These are phyloP conservation scores for Colletotrichum simmondsii DNA, from an alignment of 2,329 filamentous ascomycete species.

Conservation along the genomic window DNA sequence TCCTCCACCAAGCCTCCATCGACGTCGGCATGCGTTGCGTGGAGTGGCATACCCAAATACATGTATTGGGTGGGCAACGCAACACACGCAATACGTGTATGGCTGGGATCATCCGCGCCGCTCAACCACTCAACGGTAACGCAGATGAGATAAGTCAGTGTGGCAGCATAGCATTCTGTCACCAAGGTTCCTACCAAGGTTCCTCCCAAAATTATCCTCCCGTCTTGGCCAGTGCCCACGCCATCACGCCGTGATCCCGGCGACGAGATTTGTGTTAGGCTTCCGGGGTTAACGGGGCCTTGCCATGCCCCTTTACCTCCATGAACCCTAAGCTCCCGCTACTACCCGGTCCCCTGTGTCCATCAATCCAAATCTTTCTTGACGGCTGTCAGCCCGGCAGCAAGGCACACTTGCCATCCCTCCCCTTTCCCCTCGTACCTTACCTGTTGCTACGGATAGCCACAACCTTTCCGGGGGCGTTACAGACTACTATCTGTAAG, in stretches of 20 bases:
- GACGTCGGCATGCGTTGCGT: background rate
- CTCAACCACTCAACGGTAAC: background rate
- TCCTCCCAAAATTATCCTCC: background rate
- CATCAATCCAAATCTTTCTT: conserved; percentile 2
- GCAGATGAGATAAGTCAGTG: background rate
- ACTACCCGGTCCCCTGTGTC: background rate
- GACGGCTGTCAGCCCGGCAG: conserved; percentile 10
- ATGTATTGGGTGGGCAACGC: background rate
- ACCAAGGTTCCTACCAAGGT: background rate
- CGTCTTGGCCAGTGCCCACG: background rate
- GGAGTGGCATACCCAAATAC: background rate
- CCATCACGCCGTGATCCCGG: background rate
- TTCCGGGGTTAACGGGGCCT: conserved; percentile 18
- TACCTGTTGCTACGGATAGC: background rate
- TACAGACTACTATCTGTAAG: background rate
- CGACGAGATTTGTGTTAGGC: background rate
- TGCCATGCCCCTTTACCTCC: background rate
- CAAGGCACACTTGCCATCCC: conserved; percentile 15
- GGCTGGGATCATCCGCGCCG: background rate
- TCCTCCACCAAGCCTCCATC: background rate
- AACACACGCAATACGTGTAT: background rate
- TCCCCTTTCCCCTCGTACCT: too few relatives aligned
- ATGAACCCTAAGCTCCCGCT: background rate
- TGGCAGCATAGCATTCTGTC: background rate
- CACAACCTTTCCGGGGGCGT: background rate